Conservation (phyloP, 108 stramenopile species). For the Cyclotella choctawhatcheeana region DNA sequence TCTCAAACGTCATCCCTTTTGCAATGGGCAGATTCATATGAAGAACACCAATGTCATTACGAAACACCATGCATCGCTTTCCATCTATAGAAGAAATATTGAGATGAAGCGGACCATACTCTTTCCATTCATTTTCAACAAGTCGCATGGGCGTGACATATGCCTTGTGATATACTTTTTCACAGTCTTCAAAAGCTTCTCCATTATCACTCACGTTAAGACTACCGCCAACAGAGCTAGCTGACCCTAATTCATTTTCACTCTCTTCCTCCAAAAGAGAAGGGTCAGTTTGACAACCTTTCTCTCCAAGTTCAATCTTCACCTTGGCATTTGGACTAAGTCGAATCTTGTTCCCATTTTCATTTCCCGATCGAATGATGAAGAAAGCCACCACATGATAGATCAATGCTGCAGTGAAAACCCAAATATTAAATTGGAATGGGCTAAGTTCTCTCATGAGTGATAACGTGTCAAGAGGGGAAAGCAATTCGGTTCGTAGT, state of each 20-base stretch:
- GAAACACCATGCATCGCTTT: slow-evolving; percentile 5
- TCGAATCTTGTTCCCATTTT: no score
- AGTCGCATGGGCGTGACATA: background rate
- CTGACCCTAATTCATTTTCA: background rate
- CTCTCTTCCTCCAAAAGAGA: background rate
- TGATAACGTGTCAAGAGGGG: no score
- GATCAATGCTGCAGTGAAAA: no score
- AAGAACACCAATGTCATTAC: slow-evolving; percentile 7
- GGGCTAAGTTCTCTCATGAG: no score
- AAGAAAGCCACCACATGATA: background rate
- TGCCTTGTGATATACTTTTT: background rate
- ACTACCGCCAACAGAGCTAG: background rate
- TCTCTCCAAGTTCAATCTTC: background rate
- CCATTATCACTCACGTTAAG: background rate
- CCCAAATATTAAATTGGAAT: no score
- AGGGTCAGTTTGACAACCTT: background rate
- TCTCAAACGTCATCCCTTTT: background rate
- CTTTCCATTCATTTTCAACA: background rate
- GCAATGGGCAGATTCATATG: slow-evolving; percentile 6
- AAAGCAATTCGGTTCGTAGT: no score
- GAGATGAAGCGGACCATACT: background rate
- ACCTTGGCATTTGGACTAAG: background rate
- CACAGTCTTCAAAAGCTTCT: background rate
- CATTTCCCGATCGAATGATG: background rate
- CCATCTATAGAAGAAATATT: background rate